These are phyloP conservation scores for Nemania diffusa DNA, from an alignment of 2,329 filamentous ascomycete species.

Conservation along the genomic window DNA sequence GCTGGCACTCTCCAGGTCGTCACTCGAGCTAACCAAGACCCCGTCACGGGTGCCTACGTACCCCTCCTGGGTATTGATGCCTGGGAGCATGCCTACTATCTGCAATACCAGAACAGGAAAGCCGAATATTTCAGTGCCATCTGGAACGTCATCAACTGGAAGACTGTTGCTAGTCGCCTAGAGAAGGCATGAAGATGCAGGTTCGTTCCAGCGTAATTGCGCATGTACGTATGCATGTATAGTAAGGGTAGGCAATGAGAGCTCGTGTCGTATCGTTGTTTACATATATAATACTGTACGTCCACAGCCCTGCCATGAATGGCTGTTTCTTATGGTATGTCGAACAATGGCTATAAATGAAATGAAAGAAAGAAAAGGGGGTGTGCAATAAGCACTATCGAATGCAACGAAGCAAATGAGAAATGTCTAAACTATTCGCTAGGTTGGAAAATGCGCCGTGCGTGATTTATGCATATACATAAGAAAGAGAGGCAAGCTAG, in stretches of 20 bases:
- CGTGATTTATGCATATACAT: neutral
- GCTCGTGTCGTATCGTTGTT: neutral
- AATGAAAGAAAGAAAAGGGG: neutral
- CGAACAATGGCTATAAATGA: neutral
- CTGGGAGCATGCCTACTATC: slow-evolving; percentile 70
- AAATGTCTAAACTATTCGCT: neutral
- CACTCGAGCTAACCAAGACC: slow-evolving; percentile 74
- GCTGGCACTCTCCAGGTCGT: slow-evolving; percentile 65
- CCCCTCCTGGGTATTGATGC: slow-evolving; percentile 72
- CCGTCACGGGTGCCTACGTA: slow-evolving; percentile 58
- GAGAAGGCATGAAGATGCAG: slow-evolving; percentile 41
- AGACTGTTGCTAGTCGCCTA: slow-evolving; percentile 47
- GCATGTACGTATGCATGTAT: neutral
- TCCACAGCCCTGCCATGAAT: neutral
- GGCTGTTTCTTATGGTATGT: neutral
- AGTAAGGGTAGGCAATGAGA: slow-evolving; percentile 6
- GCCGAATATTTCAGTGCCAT: slow-evolving; percentile 83
- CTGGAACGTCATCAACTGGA: slow-evolving; percentile 84
- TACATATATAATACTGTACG: neutral
- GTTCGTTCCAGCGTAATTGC: neutral
- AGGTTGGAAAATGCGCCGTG: neutral
- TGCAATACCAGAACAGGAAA: slow-evolving; percentile 82
- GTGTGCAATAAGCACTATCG: neutral
- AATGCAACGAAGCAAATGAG: neutral
- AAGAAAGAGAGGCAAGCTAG: neutral